Percentiles rank a stretch among this genome's conserved stretches.
Conservation (phyloP, 805 yeast species). For the Myxozyma melibiosi region DNA sequence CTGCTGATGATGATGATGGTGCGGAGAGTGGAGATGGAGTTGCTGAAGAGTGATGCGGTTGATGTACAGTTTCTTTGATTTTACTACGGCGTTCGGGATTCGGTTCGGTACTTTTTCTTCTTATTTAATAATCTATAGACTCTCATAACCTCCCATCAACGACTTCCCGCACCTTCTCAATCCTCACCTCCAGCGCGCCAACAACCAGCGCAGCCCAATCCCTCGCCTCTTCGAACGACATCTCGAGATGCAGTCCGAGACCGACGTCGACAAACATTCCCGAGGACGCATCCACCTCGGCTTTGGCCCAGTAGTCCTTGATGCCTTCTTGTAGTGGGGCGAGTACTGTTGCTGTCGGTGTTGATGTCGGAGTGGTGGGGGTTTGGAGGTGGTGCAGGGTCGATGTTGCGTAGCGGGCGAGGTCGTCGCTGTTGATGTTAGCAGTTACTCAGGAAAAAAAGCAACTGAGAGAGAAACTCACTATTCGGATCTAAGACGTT, state of each 20-base stretch:
- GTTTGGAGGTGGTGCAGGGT: not conserved
- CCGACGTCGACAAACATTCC: conserved; percentile 22
- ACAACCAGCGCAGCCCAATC: not conserved
- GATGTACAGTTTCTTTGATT: not conserved
- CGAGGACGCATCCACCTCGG: conserved; percentile 6
- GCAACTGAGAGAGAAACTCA: not conserved
- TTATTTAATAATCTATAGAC: too few relatives aligned
- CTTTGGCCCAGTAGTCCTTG: conserved; percentile 19
- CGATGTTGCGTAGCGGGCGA: not conserved
- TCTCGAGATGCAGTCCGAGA: conserved; percentile 16
- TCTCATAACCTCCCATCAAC: not conserved
- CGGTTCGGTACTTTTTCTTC: too few relatives aligned
- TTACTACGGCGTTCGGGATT: too few relatives aligned
- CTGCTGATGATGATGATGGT: conserved; percentile 10
- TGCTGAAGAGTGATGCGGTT: conserved; percentile 1
- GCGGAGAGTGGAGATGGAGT: not conserved
- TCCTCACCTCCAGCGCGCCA: not conserved
- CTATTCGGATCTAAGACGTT: conserved; percentile 15
- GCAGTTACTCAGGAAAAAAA: not conserved
- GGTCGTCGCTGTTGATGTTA: conserved; percentile 13
- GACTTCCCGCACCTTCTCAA: not conserved
- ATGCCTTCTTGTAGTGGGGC: conserved; percentile 20
- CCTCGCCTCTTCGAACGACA: conserved; percentile 16
- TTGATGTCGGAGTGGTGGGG: not conserved
- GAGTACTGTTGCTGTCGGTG: not conserved